Percentiles rank a stretch among this genome's conserved stretches.
Conservation (phyloP, 768 basidiomycete species). For the Coprinopsis marcescibilis region DNA sequence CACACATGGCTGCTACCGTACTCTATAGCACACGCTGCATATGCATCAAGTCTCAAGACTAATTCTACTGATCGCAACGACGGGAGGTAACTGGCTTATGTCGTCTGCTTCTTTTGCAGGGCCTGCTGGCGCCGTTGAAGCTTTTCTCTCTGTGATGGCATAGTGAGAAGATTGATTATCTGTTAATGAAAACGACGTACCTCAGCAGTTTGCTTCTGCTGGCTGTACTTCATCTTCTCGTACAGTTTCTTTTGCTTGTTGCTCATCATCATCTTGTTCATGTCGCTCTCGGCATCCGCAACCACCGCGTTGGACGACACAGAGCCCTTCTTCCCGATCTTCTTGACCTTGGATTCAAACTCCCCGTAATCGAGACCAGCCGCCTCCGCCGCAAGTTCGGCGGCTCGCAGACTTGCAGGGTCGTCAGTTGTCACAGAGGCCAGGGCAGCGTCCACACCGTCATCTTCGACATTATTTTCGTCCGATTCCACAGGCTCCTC, state of each 20-base stretch:
- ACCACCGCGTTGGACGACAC: conserved; percentile 21
- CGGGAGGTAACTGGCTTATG: conserved; percentile 1
- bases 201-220: conserved; percentile 73
- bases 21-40: too few relatives aligned
- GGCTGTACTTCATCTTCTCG: conserved; percentile 86
- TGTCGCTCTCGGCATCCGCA: conserved; percentile 62
- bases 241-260: conserved; percentile 91
- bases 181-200: conserved; percentile 37
- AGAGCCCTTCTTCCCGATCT: conserved; percentile 42
- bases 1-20: too few relatives aligned
- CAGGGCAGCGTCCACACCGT: conserved; percentile 11
- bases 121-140: conserved; percentile 54
- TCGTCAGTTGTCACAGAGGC: conserved; percentile 33
- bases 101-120: conserved; percentile 47
- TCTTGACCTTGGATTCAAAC: conserved; percentile 73
- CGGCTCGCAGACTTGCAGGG: conserved; percentile 68
- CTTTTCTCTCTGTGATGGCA: conserved; percentile 45
- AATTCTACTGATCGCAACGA: too few relatives aligned
- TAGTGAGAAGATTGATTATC: neutral
- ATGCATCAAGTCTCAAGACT: too few relatives aligned
- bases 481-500: conserved; percentile 14
- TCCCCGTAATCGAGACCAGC: conserved; percentile 74
- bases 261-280: conserved; percentile 98
- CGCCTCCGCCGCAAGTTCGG: conserved; percentile 89
- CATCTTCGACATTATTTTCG: conserved; percentile 9